Evolutionary conservation across 371 early-diverging fungal genomes (phyloP).

Genomic region (Mortierella sp.): DNA sequence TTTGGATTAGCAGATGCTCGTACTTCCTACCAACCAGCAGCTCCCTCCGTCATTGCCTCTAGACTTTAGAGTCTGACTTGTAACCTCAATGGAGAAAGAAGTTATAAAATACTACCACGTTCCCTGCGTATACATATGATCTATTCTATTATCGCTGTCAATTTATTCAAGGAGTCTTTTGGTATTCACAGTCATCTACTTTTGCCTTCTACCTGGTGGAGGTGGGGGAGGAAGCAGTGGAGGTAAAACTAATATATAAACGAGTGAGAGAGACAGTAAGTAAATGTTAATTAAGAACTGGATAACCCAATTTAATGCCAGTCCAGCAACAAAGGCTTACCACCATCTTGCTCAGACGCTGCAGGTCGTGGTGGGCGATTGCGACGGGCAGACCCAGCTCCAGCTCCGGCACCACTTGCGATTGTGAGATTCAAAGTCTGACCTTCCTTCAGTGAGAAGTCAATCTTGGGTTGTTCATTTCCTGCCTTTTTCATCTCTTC

Average conservation of each 20-base stretch:
- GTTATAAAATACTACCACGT: not conserved
- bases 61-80: conserved; percentile 16
- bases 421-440: conserved; percentile 87
- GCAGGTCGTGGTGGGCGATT: conserved; percentile 44
- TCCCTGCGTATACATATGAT: not conserved
- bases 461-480: conserved; percentile 71
- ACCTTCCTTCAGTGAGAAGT: conserved; percentile 89
- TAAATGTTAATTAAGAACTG: not conserved
- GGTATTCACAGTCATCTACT: conserved; percentile 10
- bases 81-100: not conserved
- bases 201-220: conserved; percentile 47
- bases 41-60: conserved; percentile 14
- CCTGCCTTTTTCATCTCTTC: conserved; percentile 61
- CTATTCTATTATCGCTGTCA: conserved; percentile 4
- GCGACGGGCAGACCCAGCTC: conserved; percentile 28
- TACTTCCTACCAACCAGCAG: conserved; percentile 2
- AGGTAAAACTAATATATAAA: conserved; percentile 15
- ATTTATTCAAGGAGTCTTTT: conserved; percentile 2
- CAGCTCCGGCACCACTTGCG: conserved; percentile 52
- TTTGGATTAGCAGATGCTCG: conserved; percentile 44
- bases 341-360: conserved; percentile 23
- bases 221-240: conserved; percentile 58
- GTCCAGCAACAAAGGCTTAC: conserved; percentile 6
- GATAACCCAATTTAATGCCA: no score
- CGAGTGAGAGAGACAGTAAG: not conserved